phyloP scores from a whole-genome alignment of 768 basidiomycete genomes.

The Albatrellus ellisii region DNA sequence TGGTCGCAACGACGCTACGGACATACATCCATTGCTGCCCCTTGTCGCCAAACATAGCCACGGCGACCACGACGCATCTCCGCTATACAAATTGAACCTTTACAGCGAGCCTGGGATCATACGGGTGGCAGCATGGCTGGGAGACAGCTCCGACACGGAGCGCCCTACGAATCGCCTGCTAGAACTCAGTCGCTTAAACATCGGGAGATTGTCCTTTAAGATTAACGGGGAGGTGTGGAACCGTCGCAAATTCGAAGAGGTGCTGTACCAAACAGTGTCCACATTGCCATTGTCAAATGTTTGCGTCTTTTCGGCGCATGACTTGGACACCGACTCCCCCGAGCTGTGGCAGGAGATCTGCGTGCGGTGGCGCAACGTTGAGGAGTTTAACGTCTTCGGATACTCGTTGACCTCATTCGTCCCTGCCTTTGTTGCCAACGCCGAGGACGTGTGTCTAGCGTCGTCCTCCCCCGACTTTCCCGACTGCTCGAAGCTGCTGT shows the following conservation, averaged over 20 bases:
- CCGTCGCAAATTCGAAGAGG: not conserved
- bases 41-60: not conserved
- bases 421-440: not conserved
- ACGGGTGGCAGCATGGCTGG: not conserved
- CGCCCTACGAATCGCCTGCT: too few relatives aligned
- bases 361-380: not conserved
- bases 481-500: not conserved
- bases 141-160: too few relatives aligned
- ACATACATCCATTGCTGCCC: not conserved
- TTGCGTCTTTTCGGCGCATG: not conserved
- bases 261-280: not conserved
- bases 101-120: not conserved
- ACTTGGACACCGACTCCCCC: not conserved
- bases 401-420: not conserved
- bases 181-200: not conserved
- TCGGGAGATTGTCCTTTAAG: not conserved
- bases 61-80: not conserved
- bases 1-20: not conserved
- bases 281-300: not conserved
- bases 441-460: not conserved
- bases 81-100: constrained; percentile 1
- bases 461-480: not conserved
- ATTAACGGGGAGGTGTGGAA: not conserved
- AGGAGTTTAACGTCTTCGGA: not conserved
- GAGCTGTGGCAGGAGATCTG: not conserved